Base-by-base conservation (phyloP, 441 rosid species). In the Gossypium gossypioides region DNA sequence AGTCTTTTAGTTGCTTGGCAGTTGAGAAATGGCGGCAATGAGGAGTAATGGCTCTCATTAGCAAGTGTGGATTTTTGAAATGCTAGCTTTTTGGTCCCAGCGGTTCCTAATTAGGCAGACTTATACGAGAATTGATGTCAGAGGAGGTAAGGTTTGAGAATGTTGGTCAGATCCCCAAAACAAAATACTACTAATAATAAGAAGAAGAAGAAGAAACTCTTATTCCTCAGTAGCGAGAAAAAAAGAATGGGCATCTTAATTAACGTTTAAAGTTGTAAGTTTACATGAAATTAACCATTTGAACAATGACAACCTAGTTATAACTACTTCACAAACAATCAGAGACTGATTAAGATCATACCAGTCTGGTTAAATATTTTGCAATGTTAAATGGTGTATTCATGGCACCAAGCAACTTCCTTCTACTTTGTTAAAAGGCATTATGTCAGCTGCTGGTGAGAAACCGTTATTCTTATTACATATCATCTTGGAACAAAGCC, bases 401-500 rank as follows among this genome's bases (percentile, higher is more conserved):
- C 42, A 48, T 48, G 58, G 58, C 42, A 25, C 34, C 65, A 52
- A 1, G 24, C 8, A 48, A 15, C 22, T 24, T 48, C 57, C 70
- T 24, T 6, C 29, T 62, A 15, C 57, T 0, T 12, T 44, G 19
- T 32, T 50, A 56, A 56, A 56, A 1, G 10, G 67, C 73, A 21
- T 37, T 54, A 51, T 25, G 19, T 18, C 73, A 42, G 29, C 32
- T 22, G 75, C 56, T 48, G 54, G 48, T 15, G 37, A 27, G 54
- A 34, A 42, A 46, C 44, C 37, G 21, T 61, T 7, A 16, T 67
- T 67, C 18, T 40, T 8, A 19, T 76, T 66, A 79, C 40, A 19
- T 68, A 64, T 78, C 82, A 76, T 89, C 91, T 73, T 82, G 93
- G 82, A 91, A 91, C 84, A 88, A 78, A 44, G 91, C 91, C 86